These are phyloP conservation scores for Solanum etuberosum DNA, from an alignment of 257 asterid genomes.

Conservation along the genomic window DNA sequence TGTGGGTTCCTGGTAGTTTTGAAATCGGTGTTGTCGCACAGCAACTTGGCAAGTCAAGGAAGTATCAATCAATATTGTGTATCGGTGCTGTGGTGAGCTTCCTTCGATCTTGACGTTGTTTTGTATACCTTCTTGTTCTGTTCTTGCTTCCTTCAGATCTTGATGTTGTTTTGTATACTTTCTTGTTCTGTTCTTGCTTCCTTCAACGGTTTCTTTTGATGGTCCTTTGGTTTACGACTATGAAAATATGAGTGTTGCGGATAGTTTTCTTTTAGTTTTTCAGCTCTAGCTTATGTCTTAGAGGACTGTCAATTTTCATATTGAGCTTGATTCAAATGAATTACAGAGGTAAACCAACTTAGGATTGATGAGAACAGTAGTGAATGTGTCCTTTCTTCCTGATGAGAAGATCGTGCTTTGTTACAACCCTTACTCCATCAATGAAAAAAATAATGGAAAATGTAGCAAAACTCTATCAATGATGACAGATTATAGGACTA, in stretches of 20 bases:
- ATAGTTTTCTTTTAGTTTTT: neutral
- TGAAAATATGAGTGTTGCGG: neutral
- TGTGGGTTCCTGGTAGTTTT: constrained; percentile 95
- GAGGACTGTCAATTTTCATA: neutral
- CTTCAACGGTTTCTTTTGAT: neutral
- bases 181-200: neutral
- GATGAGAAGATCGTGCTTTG: neutral
- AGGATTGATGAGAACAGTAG: neutral
- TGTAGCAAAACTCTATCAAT: neutral
- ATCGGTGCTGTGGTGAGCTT: constrained; percentile 92
- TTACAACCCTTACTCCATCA: neutral
- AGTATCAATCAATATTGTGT: constrained; percentile 74
- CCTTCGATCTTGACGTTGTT: neutral
- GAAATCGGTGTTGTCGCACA: constrained; percentile 77
- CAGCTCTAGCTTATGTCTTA: neutral
- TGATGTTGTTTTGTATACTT: neutral
- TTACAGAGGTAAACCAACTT: neutral
- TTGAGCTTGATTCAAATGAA: neutral
- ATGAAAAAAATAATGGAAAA: neutral
- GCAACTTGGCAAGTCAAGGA: constrained; percentile 70
- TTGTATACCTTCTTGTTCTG: neutral
- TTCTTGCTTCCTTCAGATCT: neutral
- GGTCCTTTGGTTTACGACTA: neutral
- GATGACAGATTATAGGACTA: neutral
- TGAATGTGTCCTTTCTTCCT: neutral